phyloP scores from a whole-genome alignment of 2,329 filamentous ascomycete genomes.

The Aspergillus sp. region DNA sequence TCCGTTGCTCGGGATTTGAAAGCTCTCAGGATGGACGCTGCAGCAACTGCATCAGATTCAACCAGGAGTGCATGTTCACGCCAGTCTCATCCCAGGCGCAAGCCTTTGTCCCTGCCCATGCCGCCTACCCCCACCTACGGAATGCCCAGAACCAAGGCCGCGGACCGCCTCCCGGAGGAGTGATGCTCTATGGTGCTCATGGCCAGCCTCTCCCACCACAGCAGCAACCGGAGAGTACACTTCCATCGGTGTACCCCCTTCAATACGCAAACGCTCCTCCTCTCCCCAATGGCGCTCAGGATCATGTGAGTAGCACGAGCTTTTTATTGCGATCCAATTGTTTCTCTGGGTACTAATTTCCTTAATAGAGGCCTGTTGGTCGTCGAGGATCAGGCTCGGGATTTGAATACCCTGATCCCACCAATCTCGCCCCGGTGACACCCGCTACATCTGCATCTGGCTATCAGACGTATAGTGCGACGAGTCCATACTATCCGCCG shows the following conservation, averaged over 20 bases:
- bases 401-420: constrained; percentile 51
- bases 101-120: constrained; percentile 72
- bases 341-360: constrained; percentile 15
- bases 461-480: constrained; percentile 44
- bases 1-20: constrained; percentile 75
- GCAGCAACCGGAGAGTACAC: constrained; percentile 42
- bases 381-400: constrained; percentile 48
- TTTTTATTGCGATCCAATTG: constrained; percentile 9
- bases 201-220: constrained; percentile 51
- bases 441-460: constrained; percentile 46
- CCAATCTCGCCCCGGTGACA: constrained; percentile 50
- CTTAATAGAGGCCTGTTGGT: constrained; percentile 38
- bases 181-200: constrained; percentile 53
- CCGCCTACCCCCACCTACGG: constrained; percentile 61
- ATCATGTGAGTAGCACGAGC: constrained; percentile 49
- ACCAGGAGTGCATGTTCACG: constrained; percentile 76
- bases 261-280: constrained; percentile 39
- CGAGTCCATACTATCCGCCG: constrained; percentile 43
- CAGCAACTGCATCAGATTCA: constrained; percentile 72
- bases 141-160: constrained; percentile 39
- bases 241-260: constrained; percentile 45
- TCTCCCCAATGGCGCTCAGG: constrained; percentile 43
- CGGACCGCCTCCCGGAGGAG: constrained; percentile 34
- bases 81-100: constrained; percentile 73
- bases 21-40: constrained; percentile 71